Evolutionary conservation across 345 rosid species (phyloP).

Genomic region (Camelina laxa): DNA sequence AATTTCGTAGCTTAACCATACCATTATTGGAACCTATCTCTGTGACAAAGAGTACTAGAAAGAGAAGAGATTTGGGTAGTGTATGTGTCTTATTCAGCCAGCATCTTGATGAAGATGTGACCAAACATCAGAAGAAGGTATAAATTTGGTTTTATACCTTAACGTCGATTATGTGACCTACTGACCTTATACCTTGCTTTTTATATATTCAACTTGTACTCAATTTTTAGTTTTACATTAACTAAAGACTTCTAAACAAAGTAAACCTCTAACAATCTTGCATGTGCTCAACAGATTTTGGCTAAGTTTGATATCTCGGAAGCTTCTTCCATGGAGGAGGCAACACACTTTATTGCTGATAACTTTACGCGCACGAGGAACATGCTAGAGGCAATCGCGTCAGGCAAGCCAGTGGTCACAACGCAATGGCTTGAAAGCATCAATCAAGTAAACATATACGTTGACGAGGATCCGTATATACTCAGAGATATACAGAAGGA

Average conservation of each 20-base stretch:
- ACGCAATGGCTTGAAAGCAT: constrained; percentile 83
- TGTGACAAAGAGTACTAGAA: constrained; percentile 59
- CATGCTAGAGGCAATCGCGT: constrained; percentile 87
- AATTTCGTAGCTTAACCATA: constrained; percentile 55
- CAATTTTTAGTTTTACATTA: not conserved
- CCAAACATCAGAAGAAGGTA: constrained; percentile 88
- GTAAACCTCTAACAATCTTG: constrained; percentile 25
- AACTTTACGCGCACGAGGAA: constrained; percentile 83
- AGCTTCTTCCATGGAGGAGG: constrained; percentile 69
- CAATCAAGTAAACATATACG: constrained; percentile 62
- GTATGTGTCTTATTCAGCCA: constrained; percentile 80
- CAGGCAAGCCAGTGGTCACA: constrained; percentile 82
- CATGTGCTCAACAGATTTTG: constrained; percentile 57
- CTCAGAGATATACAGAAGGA: constrained; percentile 76
- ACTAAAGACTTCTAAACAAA: constrained; percentile 14
- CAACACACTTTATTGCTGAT: constrained; percentile 82
- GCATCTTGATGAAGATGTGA: constrained; percentile 77
- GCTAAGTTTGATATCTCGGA: constrained; percentile 64
- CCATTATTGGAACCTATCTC: constrained; percentile 47
- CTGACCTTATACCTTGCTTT: not conserved
- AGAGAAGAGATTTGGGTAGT: constrained; percentile 73
- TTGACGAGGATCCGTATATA: constrained; percentile 69
- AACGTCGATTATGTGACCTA: not conserved
- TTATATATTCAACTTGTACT: not conserved
- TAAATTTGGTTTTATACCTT: constrained; percentile 15